phyloP scores from a whole-genome alignment of 352 stramenopile genomes.

The Phytopythium helicoides region DNA sequence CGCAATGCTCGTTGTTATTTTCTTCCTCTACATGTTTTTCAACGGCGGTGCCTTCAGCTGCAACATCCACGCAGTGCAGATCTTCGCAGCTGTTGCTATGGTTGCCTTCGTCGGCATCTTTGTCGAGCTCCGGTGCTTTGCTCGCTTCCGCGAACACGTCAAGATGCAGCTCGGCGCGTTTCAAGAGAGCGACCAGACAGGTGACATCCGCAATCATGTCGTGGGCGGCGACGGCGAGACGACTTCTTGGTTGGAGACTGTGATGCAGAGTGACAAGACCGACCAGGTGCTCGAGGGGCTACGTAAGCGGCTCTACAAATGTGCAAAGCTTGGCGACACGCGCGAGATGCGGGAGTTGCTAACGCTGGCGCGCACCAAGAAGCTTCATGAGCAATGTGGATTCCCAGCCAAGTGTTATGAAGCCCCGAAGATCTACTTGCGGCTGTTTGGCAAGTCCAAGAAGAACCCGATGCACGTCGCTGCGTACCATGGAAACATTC shows the following conservation, averaged over 20 bases:
- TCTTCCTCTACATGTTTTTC: conserved; percentile 84
- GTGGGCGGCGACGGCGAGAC: conserved; percentile 40
- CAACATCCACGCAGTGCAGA: conserved; percentile 36
- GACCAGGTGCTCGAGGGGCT: conserved; percentile 52
- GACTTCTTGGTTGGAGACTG: conserved; percentile 26
- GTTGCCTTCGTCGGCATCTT: conserved; percentile 65
- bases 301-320: conserved; percentile 73
- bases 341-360: conserved; percentile 62
- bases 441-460: conserved; percentile 56
- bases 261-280: conserved; percentile 42
- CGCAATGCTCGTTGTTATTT: conserved; percentile 51
- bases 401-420: conserved; percentile 63
- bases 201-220: conserved; percentile 66
- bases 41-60: conserved; percentile 69
- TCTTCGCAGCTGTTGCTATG: conserved; percentile 50
- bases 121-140: conserved; percentile 64
- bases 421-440: conserved; percentile 42
- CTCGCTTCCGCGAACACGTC: conserved; percentile 76
- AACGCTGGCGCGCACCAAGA: conserved; percentile 41
- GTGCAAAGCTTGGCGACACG: conserved; percentile 59
- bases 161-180: conserved; percentile 85
- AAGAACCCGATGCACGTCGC: conserved; percentile 85
- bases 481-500: conserved; percentile 70
- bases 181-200: conserved; percentile 75
- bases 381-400: conserved; percentile 33